These are phyloP conservation scores for Trichoderma koningii DNA, from an alignment of 2,329 filamentous ascomycete genomes.

Conservation along the genomic window DNA sequence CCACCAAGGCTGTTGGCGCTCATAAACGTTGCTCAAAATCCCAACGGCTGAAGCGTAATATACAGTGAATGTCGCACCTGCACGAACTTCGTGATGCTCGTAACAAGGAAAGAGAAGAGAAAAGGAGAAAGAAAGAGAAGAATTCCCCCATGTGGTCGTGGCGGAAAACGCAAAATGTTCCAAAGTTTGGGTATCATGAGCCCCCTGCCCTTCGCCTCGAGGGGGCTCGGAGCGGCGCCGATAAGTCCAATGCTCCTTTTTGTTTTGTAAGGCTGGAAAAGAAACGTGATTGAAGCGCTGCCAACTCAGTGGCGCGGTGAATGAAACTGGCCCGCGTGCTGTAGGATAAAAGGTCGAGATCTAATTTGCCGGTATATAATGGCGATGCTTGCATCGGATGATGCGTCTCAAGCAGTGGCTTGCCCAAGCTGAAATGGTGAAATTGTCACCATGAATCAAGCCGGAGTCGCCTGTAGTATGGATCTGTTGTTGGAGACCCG, in stretches of 20 bases:
- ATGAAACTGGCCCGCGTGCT: constrained; percentile 14
- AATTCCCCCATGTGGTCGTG: constrained; percentile 10
- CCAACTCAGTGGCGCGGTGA: constrained; percentile 10
- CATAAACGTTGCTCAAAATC: constrained; percentile 21
- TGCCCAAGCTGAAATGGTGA: not conserved
- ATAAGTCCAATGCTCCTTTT: constrained; percentile 24
- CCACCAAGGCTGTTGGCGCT: constrained; percentile 23
- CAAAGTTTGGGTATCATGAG: constrained; percentile 28
- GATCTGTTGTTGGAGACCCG: not conserved
- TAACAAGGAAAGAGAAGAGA: not conserved
- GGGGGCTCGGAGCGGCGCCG: constrained; percentile 18
- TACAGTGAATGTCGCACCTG: constrained; percentile 22
- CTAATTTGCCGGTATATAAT: constrained; percentile 1
- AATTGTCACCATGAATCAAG: not conserved
- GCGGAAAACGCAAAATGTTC: constrained; percentile 25
- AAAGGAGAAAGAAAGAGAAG: not conserved
- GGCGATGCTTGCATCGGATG: not conserved
- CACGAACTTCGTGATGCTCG: constrained; percentile 16
- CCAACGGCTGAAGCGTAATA: constrained; percentile 20
- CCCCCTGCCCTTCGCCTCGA: not conserved
- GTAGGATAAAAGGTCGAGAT: constrained; percentile 11
- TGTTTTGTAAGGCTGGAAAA: not conserved
- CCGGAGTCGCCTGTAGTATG: not conserved
- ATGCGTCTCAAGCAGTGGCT: not conserved
- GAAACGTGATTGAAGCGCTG: constrained; percentile 20